These are phyloP conservation scores for Aspergillus sp. DNA, from an alignment of 2,329 filamentous ascomycete genomes.

Conservation along the genomic window DNA sequence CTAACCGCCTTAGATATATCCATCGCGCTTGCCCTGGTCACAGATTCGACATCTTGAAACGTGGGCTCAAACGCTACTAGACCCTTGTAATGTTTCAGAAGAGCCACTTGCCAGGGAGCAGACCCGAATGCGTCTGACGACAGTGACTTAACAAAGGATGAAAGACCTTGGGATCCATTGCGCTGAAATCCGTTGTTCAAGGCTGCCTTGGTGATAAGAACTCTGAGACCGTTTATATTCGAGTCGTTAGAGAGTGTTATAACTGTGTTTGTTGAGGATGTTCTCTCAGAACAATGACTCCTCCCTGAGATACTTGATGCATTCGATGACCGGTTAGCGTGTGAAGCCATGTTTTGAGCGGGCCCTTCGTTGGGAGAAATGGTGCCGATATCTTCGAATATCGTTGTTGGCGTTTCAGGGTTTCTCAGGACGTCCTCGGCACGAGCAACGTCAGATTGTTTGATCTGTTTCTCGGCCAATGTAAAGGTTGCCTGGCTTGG, in stretches of 20 bases:
- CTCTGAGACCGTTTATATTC: constrained; percentile 74
- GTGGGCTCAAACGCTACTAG: constrained; percentile 72
- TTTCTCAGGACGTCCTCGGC: constrained; percentile 32
- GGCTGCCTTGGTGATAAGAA: constrained; percentile 79
- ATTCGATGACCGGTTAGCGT: constrained; percentile 69
- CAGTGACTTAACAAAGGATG: constrained; percentile 73
- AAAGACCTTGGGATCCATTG: constrained; percentile 57
- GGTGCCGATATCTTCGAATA: constrained; percentile 89
- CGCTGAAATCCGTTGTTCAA: constrained; percentile 80
- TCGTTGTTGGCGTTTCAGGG: constrained; percentile 90
- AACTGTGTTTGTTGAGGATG: constrained; percentile 46
- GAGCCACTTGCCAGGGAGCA: constrained; percentile 65
- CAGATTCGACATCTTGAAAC: constrained; percentile 50
- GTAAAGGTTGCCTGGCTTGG: constrained; percentile 76
- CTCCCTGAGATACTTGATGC: constrained; percentile 77
- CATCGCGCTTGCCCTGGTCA: constrained; percentile 51
- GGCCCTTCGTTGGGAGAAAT: constrained; percentile 77
- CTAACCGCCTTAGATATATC: constrained; percentile 79
- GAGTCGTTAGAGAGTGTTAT: constrained; percentile 62
- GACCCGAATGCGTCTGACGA: constrained; percentile 77
- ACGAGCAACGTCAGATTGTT: constrained; percentile 39
- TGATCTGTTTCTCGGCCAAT: constrained; percentile 52
- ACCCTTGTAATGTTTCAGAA: constrained; percentile 78
- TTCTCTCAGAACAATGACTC: constrained; percentile 62
- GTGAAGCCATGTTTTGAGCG: constrained; percentile 62